phyloP scores from a whole-genome alignment of 768 basidiomycete genomes.

The Cystobasidium onofrii region DNA sequence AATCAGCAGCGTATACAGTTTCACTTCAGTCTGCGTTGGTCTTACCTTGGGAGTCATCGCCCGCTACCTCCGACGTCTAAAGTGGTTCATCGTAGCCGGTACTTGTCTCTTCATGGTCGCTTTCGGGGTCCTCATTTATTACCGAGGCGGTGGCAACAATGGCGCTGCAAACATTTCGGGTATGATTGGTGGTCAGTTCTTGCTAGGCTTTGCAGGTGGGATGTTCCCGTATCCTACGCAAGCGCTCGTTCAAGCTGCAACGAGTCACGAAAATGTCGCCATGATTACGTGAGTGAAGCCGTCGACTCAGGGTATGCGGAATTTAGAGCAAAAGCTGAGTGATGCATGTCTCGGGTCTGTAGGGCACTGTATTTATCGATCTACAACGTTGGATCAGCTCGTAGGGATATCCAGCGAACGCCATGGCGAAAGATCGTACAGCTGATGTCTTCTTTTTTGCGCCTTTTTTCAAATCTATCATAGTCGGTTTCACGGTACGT shows the following conservation, averaged over 20 bases:
- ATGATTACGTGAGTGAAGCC: slow-evolving; percentile 36
- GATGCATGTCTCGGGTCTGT: neutral
- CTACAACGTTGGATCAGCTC: slow-evolving; percentile 32
- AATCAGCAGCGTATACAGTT: slow-evolving; percentile 43
- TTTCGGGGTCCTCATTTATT: slow-evolving; percentile 43
- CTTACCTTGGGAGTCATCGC: slow-evolving; percentile 42
- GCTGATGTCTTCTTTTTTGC: neutral
- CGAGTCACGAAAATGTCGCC: slow-evolving; percentile 39
- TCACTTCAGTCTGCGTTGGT: slow-evolving; percentile 43
- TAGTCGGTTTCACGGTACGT: slow-evolving; percentile 38
- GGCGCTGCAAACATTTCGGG: slow-evolving; percentile 28
- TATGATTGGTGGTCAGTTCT: slow-evolving; percentile 41
- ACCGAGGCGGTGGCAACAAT: slow-evolving; percentile 29
- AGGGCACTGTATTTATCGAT: slow-evolving; percentile 35
- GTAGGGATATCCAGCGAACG: neutral
- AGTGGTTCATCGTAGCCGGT: slow-evolving; percentile 43
- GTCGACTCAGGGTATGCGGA: too few species aligned
- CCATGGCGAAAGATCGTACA: too few species aligned
- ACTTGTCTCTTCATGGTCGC: slow-evolving; percentile 41
- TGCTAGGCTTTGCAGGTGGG: slow-evolving; percentile 40
- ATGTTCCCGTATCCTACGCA: slow-evolving; percentile 44
- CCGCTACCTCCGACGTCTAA: slow-evolving; percentile 41
- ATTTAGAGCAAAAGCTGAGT: too few species aligned
- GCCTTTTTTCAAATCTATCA: neutral
- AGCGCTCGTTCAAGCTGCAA: slow-evolving; percentile 39